A percentile compares a stretch with the other conserved stretches of the same genome.
Conservation (phyloP, 805 yeast genomes). For the Naumovozyma dairenensis region DNA sequence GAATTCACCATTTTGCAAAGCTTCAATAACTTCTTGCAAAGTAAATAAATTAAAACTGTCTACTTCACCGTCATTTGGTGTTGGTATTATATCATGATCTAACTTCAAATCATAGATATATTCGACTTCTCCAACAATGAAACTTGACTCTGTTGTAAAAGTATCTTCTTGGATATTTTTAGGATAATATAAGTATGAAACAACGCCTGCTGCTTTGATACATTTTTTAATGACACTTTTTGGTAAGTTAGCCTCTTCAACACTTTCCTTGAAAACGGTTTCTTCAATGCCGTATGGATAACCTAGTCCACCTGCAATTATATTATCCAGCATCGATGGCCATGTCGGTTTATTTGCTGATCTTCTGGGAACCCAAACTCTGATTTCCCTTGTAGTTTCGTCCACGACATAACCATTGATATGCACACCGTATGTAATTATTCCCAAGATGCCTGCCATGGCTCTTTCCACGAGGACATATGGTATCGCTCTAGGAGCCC, state of each 20-base stretch:
- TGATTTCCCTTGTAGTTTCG: constrained; percentile 33
- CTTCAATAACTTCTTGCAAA: constrained; percentile 43
- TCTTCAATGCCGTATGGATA: constrained; percentile 66
- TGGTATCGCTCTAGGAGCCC: constrained; percentile 39
- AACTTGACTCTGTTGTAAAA: constrained; percentile 37
- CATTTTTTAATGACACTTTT: constrained; percentile 39
- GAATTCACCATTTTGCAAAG: constrained; percentile 52
- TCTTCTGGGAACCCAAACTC: constrained; percentile 80
- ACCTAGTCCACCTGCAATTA: constrained; percentile 92
- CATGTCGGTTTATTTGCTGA: constrained; percentile 72
- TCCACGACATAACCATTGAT: constrained; percentile 66
- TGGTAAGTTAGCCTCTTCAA: constrained; percentile 81
- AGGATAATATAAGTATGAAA: constrained; percentile 51
- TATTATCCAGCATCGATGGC: constrained; percentile 87
- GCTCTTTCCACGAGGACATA: constrained; percentile 75
- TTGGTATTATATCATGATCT: constrained; percentile 39
- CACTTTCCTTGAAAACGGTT: constrained; percentile 76
- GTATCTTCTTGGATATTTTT: constrained; percentile 12
- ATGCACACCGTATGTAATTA: constrained; percentile 85
- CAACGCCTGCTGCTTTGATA: constrained; percentile 47
- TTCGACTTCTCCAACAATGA: constrained; percentile 86
- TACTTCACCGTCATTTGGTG: constrained; percentile 67
- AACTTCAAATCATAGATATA: constrained; percentile 63
- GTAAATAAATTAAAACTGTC: constrained; percentile 58
- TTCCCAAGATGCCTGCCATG: constrained; percentile 70